phyloP scores from a whole-genome alignment of 768 basidiomycete species.

The Inosperma sp. region DNA sequence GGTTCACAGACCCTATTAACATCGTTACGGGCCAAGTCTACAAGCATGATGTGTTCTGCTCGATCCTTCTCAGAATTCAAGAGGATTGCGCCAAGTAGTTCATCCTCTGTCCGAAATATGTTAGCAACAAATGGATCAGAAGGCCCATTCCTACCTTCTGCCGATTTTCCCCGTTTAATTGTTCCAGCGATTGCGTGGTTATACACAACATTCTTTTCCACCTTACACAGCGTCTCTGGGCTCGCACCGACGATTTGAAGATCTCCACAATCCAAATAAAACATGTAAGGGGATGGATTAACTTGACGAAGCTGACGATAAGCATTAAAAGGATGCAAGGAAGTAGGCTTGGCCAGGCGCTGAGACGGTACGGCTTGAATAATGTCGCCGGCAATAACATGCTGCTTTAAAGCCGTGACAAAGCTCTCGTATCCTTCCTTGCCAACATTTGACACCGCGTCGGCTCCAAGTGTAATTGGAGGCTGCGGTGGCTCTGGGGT shows the following conservation, averaged over 20 bases:
- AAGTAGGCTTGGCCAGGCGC: conserved; percentile 77
- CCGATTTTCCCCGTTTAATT: conserved; percentile 76
- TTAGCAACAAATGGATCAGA: conserved; percentile 12
- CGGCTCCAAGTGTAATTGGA: conserved; percentile 58
- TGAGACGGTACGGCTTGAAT: conserved; percentile 99
- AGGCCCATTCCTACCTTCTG: conserved; percentile 58
- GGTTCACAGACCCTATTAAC: conserved; percentile 97
- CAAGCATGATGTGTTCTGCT: conserved; percentile 98
- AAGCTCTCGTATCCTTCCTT: conserved; percentile 88
- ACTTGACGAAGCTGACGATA: conserved; percentile 91
- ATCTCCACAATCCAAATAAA: conserved; percentile 91
- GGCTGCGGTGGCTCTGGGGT: conserved; percentile 67
- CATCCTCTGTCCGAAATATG: conserved; percentile 70
- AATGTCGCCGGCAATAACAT: conserved; percentile 94
- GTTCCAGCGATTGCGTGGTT: conserved; percentile 99
- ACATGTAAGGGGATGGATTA: conserved; percentile 99
- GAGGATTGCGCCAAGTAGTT: conserved; percentile 65
- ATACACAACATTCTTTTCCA: conserved; percentile 85
- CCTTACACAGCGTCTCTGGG: conserved; percentile 96
- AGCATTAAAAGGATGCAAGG: conserved; percentile 94
- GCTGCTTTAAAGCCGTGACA: conserved; percentile 88
- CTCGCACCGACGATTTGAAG: conserved; percentile 96
- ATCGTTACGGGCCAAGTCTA: conserved; percentile 96
- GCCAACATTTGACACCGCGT: conserved; percentile 86
- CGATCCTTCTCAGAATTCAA: conserved; percentile 88